Percentiles rank a stretch among this genome's conserved stretches.
Evolutionary conservation across 2,329 filamentous ascomycete genomes (phyloP).

Genomic region (Parascedosporium putredinis): DNA sequence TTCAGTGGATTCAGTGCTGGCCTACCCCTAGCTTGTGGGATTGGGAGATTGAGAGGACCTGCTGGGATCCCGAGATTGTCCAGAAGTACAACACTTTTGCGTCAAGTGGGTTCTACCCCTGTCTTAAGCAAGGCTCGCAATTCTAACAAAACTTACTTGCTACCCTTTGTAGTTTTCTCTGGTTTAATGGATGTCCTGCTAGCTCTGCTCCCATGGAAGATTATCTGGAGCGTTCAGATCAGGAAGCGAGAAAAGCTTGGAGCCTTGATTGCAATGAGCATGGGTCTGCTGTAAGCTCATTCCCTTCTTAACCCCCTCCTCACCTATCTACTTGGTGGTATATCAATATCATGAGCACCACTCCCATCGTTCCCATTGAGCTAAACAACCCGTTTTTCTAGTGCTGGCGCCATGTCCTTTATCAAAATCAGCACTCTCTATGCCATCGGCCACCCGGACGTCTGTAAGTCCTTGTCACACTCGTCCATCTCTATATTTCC

Average conservation of each 20-base stretch:
- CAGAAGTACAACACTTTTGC: conserved; percentile 7
- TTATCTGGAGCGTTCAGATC: conserved; percentile 27
- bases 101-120: conserved; percentile 1
- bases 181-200: conserved; percentile 26
- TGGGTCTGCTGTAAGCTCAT: conserved; percentile 26
- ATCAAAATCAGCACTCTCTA: conserved; percentile 17
- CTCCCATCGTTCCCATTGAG: no score
- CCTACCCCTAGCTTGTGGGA: conserved; percentile 15
- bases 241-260: conserved; percentile 27
- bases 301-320: background rate
- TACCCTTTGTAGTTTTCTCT: conserved; percentile 17
- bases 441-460: conserved; percentile 13
- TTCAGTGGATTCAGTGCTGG: conserved; percentile 14
- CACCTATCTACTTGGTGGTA: background rate
- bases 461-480: conserved; percentile 7
- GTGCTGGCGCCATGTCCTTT: conserved; percentile 20
- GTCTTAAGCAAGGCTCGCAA: no score
- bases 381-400: conserved; percentile 10
- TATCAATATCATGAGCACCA: no score
- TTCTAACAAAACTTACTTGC: no score
- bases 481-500: background rate
- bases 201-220: conserved; percentile 27
- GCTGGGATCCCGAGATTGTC: conserved; percentile 15
- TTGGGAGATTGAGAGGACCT: conserved; percentile 16
- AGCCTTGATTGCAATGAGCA: conserved; percentile 29